Evolutionary conservation across 1,284 basidiomycete genomes (phyloP), one percentile per base, ranked within the genome.

Genomic region (Marasmius sp.): DNA sequence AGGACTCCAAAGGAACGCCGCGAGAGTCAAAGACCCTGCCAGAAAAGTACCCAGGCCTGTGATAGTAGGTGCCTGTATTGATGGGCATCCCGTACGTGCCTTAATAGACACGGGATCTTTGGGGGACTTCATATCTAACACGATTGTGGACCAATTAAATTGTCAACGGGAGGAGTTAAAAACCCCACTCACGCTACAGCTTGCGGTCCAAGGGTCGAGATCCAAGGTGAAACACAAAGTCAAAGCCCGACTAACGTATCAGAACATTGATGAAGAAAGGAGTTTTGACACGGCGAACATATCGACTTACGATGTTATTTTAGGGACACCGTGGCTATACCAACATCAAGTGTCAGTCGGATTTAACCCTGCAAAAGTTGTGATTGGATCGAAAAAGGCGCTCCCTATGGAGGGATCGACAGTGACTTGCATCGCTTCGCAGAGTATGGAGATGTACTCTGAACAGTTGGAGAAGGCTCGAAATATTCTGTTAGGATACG

Each of bases 271-370:
- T 5, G 67, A 69, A 51, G 18, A 53, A 0, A 59, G 67, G 0
- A 43, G 45, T 11, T 71, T 72, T 57, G 68, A 72, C 50, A 55
- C 33, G 9, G 27, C 49, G 18, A 59, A 59, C 39, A 20, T 54
- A 4, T 20, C 11, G 2, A 65, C 50, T 6, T 75, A 75, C 54
- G 69, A 76, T 41, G 1, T 74, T 0, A 73, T 76, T 5, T 62
- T 75, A 0, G 69, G 72, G 0, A 75, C 71, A 1, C 75, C 69
- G 0, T 76, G 69, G 55, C 20, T 75, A 10, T 75, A 64, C 33
- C 72, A 75, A 34, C 72, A 75, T 49, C 7, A 67, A 3, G 64
- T 69, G 0, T 48, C 53, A 4, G 0, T 71, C 6, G 62, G 65
- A 0, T 57, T 70, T 0, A 65, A 67, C 18, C 43, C 45, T 1